phyloP scores from a whole-genome alignment of 1,284 basidiomycete species.

The Cutaneotrichosporon dermatis region DNA sequence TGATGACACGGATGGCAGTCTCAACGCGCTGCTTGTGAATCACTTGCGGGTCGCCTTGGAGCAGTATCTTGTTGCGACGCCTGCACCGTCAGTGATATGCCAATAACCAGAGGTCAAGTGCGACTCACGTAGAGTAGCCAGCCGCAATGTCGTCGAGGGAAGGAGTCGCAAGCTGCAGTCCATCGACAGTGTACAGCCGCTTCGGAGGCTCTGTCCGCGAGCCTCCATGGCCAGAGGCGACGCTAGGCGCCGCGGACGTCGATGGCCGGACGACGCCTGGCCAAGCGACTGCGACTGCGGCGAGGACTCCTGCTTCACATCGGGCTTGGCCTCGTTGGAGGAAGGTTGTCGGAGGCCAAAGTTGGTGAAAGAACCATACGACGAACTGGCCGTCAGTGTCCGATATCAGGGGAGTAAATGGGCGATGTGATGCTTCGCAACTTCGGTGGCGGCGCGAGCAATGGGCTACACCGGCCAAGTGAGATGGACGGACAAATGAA shows the following conservation, averaged over 20 bases:
- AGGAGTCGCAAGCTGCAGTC: conserved; percentile 22
- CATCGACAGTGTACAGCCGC: conserved; percentile 36
- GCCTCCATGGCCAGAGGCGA: conserved; percentile 28
- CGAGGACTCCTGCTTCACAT: background rate
- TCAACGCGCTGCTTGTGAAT: conserved; percentile 45
- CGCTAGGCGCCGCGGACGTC: conserved; percentile 6
- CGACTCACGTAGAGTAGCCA: conserved; percentile 19
- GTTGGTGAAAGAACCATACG: conserved; percentile 12
- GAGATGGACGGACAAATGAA: background rate
- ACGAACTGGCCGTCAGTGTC: conserved; percentile 7
- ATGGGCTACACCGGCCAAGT: background rate
- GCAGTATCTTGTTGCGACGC: conserved; percentile 33
- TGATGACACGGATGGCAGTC: conserved; percentile 45
- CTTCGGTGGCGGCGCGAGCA: background rate
- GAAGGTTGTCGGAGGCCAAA: conserved; percentile 1
- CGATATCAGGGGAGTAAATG: too few relatives aligned
- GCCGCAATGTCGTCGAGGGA: conserved; percentile 29
- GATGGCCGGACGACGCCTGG: background rate
- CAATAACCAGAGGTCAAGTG: background rate
- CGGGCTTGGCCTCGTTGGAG: background rate
- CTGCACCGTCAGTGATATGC: conserved; percentile 10
- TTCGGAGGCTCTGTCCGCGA: conserved; percentile 41
- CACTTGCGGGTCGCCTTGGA: conserved; percentile 44
- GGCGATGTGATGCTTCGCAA: background rate
- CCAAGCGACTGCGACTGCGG: background rate